Percentiles rank a stretch among this genome's conserved stretches.
phyloP scores from a whole-genome alignment of 345 rosid genomes.

The Toxicodendron radicans region DNA sequence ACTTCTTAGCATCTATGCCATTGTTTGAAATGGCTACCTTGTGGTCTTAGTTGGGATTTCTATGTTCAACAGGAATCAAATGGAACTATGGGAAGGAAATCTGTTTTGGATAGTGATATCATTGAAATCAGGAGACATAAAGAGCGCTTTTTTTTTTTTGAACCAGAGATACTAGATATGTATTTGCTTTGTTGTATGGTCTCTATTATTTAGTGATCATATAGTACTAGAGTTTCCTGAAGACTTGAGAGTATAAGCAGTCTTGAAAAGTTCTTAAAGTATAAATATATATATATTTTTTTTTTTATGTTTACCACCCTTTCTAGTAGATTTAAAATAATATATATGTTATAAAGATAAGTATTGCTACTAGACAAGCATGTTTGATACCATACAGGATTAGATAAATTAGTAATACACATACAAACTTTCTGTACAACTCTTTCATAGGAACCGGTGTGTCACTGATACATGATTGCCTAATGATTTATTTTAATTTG shows the following conservation, averaged over 20 bases:
- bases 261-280: neutral
- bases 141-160: no score
- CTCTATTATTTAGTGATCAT: neutral
- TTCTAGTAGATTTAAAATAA: neutral
- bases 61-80: neutral
- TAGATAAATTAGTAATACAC: no score
- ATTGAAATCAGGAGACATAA: neutral
- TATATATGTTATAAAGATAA: no score
- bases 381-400: no score
- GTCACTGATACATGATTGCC: no score
- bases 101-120: neutral
- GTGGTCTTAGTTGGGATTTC: neutral
- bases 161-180: neutral
- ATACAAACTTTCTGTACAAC: no score
- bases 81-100: neutral
- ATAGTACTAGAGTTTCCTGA: neutral
- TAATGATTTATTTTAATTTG: no score
- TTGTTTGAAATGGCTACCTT: neutral
- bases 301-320: neutral
- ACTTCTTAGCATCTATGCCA: neutral
- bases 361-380: neutral
- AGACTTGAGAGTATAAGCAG: neutral
- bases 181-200: neutral
- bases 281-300: neutral
- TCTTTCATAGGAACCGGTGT: no score